These are phyloP conservation scores for Tetrahymena thermophila DNA, from an alignment of 73 alveolate genomes.

Conservation along the genomic window DNA sequence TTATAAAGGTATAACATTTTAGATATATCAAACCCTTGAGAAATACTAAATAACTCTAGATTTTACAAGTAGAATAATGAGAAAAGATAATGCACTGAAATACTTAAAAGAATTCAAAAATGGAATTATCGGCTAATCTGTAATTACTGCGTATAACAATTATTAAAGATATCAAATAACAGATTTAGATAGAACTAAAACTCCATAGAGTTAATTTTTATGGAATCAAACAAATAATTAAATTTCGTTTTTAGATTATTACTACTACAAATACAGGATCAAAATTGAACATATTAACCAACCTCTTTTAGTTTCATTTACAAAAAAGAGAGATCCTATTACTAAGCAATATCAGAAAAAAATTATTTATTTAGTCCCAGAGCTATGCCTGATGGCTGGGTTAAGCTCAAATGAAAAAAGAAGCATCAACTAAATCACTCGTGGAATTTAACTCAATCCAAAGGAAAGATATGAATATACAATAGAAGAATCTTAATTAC, in stretches of 20 bases:
- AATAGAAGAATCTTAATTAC: too few species aligned
- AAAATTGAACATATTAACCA: slow-evolving; percentile 53
- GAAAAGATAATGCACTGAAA: slow-evolving; percentile 7
- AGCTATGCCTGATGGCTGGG: slow-evolving; percentile 82
- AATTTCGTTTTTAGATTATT: slow-evolving; percentile 70
- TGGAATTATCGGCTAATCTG: slow-evolving; percentile 50
- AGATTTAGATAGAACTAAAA: slow-evolving; percentile 59
- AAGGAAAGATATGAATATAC: slow-evolving; percentile 21
- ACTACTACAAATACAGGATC: slow-evolving; percentile 62
- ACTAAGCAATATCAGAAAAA: not conserved
- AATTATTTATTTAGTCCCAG: slow-evolving; percentile 77
- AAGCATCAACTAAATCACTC: slow-evolving; percentile 70
- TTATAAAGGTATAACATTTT: not conserved
- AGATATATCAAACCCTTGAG: not conserved
- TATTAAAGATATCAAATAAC: slow-evolving; percentile 64
- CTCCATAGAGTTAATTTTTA: slow-evolving; percentile 61
- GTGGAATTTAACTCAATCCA: slow-evolving; percentile 49
- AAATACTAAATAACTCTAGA: not conserved
- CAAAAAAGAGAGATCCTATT: slow-evolving; percentile 43
- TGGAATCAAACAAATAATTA: slow-evolving; percentile 10
- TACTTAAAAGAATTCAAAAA: not conserved
- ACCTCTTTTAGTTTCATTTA: slow-evolving; percentile 44
- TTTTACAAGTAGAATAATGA: slow-evolving; percentile 21
- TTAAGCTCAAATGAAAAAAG: slow-evolving; percentile 72
- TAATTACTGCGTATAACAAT: slow-evolving; percentile 64